phyloP scores from a whole-genome alignment of 139 green algal genomes.

The Coelastrella sp. region DNA sequence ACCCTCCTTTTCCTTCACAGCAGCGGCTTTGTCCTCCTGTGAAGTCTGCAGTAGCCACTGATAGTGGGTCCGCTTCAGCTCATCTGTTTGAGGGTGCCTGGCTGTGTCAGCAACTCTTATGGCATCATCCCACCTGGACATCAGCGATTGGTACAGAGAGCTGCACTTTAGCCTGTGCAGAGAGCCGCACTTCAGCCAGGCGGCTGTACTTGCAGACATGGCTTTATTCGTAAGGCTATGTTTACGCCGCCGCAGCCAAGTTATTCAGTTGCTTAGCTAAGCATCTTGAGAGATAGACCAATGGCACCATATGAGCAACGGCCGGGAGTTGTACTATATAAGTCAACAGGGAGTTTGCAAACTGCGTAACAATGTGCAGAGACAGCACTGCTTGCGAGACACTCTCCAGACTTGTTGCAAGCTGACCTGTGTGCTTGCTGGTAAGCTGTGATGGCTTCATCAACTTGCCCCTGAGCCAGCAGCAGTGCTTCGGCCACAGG shows the following conservation, averaged over 20 bases:
- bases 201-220: not conserved
- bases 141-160: no score
- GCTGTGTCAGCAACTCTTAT: constrained; percentile 75
- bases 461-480: constrained; percentile 77
- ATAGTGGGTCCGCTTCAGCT: constrained; percentile 71
- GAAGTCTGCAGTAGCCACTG: constrained; percentile 74
- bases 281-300: no score
- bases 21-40: constrained; percentile 40
- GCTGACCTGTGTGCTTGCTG: constrained; percentile 53
- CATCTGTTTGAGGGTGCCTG: constrained; percentile 64
- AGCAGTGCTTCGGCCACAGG: constrained; percentile 77
- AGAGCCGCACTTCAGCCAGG: not conserved
- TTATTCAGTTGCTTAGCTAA: no score
- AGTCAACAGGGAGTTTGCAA: not conserved
- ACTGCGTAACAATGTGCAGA: no score
- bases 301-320: not conserved
- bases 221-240: no score
- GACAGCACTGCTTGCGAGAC: not conserved
- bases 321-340: not conserved
- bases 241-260: no score
- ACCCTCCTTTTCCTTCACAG: constrained; percentile 78
- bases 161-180: no score
- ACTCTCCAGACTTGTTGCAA: not conserved
- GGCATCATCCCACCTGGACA: constrained; percentile 78
- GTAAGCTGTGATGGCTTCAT: constrained; percentile 77